These are phyloP conservation scores for rapeseed (Brassica napus) DNA, from an alignment of 345 rosid genomes.

Conservation along the genomic window Da-Ae NC_063434.1:606001-606500, in stretches of 20 bases:
- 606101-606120: conserved; percentile 33
- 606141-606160: background rate
- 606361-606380: background rate
- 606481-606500: conserved; percentile 17
- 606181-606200: background rate
- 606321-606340: background rate
- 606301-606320: background rate
- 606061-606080: background rate
- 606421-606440: background rate
- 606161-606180: background rate
- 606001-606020: background rate
- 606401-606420: background rate
- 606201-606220: background rate
- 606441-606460: background rate
- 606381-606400: background rate
- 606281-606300: background rate
- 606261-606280: background rate
- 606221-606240: background rate
- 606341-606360: background rate
- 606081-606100: conserved; percentile 45
- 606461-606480: conserved; percentile 5
- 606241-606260: background rate
- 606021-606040: background rate
- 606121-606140: background rate
- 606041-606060: no score